Evolutionary conservation across 805 yeast genomes (phyloP).

Genomic region (Wickerhamiella shivajii): DNA sequence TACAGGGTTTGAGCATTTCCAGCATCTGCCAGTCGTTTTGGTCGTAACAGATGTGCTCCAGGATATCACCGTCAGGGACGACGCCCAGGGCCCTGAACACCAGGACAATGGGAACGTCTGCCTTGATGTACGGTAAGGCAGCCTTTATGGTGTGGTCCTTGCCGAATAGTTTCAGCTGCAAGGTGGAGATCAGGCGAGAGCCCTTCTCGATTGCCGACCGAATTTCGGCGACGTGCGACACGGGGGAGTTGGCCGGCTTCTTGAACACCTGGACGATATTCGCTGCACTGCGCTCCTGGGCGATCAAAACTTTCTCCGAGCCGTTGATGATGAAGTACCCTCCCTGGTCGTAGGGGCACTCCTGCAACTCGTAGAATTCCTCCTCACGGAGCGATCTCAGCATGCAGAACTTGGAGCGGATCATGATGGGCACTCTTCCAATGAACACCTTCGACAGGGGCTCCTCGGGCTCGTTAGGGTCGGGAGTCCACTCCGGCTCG

Average conservation of each 20-base stretch:
- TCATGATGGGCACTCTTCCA: slow-evolving; percentile 97
- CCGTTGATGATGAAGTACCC: slow-evolving; percentile 98
- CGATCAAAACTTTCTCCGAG: slow-evolving; percentile 93
- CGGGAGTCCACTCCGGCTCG: slow-evolving; percentile 50
- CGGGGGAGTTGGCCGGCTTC: slow-evolving; percentile 93
- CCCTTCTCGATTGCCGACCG: slow-evolving; percentile 96
- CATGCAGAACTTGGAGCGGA: slow-evolving; percentile 90
- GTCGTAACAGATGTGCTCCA: slow-evolving; percentile 96
- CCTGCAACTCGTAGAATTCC: slow-evolving; percentile 88
- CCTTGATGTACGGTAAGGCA: slow-evolving; percentile 88
- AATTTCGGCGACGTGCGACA: slow-evolving; percentile 91
- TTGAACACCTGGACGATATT: slow-evolving; percentile 97
- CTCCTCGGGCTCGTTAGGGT: slow-evolving; percentile 44
- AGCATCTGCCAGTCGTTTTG: slow-evolving; percentile 98
- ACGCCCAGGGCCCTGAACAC: slow-evolving; percentile 97
- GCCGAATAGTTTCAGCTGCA: slow-evolving; percentile 86
- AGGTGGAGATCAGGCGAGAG: slow-evolving; percentile 79
- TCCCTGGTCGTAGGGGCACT: slow-evolving; percentile 99
- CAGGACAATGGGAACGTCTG: slow-evolving; percentile 92
- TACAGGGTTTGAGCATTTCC: slow-evolving; percentile 97
- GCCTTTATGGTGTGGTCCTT: slow-evolving; percentile 80
- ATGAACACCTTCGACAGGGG: slow-evolving; percentile 72
- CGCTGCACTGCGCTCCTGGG: slow-evolving; percentile 97
- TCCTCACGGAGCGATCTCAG: slow-evolving; percentile 79
- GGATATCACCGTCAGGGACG: slow-evolving; percentile 96